Evolutionary conservation across 2,329 filamentous ascomycete species (phyloP).

Genomic region (Zymoseptoria brevis): DNA sequence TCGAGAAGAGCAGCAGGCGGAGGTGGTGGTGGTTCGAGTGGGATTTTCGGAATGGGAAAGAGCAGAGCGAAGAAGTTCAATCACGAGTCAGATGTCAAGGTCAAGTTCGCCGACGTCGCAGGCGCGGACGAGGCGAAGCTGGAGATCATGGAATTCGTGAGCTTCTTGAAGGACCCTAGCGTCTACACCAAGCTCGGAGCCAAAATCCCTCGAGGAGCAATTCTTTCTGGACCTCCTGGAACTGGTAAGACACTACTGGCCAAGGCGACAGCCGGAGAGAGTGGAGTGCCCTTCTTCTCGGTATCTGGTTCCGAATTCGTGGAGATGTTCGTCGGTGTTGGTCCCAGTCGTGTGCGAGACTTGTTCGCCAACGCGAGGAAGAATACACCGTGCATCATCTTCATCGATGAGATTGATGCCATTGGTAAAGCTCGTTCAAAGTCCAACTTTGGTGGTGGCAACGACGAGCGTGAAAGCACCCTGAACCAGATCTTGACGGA

Average conservation of each 20-base stretch:
- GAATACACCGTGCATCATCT: constrained; percentile 96
- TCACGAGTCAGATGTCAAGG: constrained; percentile 90
- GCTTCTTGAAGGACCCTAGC: constrained; percentile 88
- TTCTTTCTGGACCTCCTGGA: constrained; percentile 93
- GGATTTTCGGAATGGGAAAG: constrained; percentile 93
- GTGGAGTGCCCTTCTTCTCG: constrained; percentile 93
- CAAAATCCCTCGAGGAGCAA: constrained; percentile 94
- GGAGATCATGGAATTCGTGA: constrained; percentile 99
- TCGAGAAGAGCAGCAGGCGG: constrained; percentile 64
- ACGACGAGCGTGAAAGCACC: constrained; percentile 93
- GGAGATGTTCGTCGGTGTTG: constrained; percentile 99
- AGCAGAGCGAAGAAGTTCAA: constrained; percentile 96
- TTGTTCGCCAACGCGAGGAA: constrained; percentile 91
- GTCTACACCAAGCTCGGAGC: constrained; percentile 89
- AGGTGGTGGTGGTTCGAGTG: constrained; percentile 55
- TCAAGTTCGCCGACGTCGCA: constrained; percentile 93
- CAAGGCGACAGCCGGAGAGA: constrained; percentile 96
- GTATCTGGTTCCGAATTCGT: constrained; percentile 98
- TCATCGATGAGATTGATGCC: constrained; percentile 98
- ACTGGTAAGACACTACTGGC: constrained; percentile 96
- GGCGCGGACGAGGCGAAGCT: constrained; percentile 97
- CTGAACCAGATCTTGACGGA: constrained; percentile 98
- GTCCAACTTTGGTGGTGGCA: constrained; percentile 76
- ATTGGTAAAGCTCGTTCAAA: constrained; percentile 87
- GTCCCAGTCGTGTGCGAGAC: constrained; percentile 88